phyloP scores from a whole-genome alignment of 257 asterid species.

The Jaltomata sinuosa region DNA sequence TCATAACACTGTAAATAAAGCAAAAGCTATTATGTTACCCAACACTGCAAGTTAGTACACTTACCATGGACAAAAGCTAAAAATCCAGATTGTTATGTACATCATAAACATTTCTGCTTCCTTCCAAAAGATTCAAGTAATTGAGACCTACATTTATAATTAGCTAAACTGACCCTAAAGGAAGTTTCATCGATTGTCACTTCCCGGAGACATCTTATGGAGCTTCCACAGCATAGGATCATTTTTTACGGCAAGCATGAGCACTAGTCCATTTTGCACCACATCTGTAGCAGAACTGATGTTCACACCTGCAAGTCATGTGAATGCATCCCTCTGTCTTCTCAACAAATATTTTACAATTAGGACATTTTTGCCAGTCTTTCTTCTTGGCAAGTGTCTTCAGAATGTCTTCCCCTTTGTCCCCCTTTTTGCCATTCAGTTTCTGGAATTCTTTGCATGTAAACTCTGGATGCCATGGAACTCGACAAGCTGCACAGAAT shows the following conservation, averaged over 20 bases:
- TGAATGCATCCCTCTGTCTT: constrained; percentile 51
- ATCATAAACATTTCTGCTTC: background rate
- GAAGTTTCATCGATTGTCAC: background rate
- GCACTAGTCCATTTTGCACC: constrained; percentile 39
- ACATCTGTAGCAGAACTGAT: constrained; percentile 57
- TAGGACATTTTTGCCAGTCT: constrained; percentile 66
- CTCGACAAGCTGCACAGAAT: constrained; percentile 51
- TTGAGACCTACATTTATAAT: background rate
- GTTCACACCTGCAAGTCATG: constrained; percentile 53
- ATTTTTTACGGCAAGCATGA: constrained; percentile 18
- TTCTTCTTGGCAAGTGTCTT: constrained; percentile 60
- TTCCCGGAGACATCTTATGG: background rate
- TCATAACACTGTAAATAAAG: background rate
- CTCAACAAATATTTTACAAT: constrained; percentile 59
- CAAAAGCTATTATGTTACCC: background rate
- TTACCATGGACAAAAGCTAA: background rate
- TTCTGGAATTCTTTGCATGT: constrained; percentile 58
- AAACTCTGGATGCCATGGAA: constrained; percentile 67
- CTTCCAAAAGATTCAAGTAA: background rate
- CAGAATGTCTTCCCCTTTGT: constrained; percentile 32
- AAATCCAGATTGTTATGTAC: background rate
- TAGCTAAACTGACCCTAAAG: background rate
- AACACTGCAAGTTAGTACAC: background rate
- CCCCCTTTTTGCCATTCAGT: constrained; percentile 15
- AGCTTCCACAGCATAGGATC: background rate